Percentiles rank a stretch among this genome's conserved stretches.
Evolutionary conservation across 805 yeast genomes (phyloP).

Genomic region (Sugiyamaella boreocaroliniensis): DNA sequence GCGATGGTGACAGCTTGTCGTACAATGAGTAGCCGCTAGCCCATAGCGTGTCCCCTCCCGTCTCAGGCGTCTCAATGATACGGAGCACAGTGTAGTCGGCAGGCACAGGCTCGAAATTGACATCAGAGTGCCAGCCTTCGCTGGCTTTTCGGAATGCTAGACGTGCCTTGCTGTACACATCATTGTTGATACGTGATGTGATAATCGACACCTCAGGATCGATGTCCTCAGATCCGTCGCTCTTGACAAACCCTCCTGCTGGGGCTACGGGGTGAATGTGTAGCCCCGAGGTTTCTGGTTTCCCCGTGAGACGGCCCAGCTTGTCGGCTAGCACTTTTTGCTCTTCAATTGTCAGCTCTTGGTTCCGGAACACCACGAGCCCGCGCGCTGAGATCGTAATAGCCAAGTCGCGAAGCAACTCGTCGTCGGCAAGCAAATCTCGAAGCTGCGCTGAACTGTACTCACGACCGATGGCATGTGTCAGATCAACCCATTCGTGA

Average conservation of each 20-base stretch:
- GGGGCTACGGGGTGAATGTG: conserved; percentile 31
- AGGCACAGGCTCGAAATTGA: conserved; percentile 69
- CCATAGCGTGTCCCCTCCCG: conserved; percentile 51
- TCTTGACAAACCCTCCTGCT: conserved; percentile 26
- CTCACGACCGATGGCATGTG: conserved; percentile 31
- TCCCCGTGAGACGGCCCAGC: conserved; percentile 27
- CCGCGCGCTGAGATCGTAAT: conserved; percentile 42
- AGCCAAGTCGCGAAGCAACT: conserved; percentile 38
- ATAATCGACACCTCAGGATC: conserved; percentile 28
- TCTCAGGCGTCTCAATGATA: conserved; percentile 52
- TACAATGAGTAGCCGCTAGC: conserved; percentile 49
- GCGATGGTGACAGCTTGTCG: conserved; percentile 44
- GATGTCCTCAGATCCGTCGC: conserved; percentile 19
- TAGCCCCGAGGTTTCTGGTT: conserved; percentile 25
- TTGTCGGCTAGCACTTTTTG: conserved; percentile 25
- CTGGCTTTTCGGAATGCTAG: conserved; percentile 8
- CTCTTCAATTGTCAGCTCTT: conserved; percentile 28
- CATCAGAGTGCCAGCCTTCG: conserved; percentile 65
- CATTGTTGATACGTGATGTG: conserved; percentile 19
- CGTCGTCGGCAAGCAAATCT: conserved; percentile 26
- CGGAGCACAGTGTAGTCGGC: conserved; percentile 65
- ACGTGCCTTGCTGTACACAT: conserved; percentile 14
- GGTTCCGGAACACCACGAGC: conserved; percentile 47
- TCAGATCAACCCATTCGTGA: conserved; percentile 25
- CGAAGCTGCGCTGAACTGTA: conserved; percentile 23